Percentiles rank a stretch among this genome's conserved stretches.
These are phyloP conservation scores for Diaporthe sp. DNA, from an alignment of 2,329 filamentous ascomycete genomes.

Conservation along the genomic window DNA sequence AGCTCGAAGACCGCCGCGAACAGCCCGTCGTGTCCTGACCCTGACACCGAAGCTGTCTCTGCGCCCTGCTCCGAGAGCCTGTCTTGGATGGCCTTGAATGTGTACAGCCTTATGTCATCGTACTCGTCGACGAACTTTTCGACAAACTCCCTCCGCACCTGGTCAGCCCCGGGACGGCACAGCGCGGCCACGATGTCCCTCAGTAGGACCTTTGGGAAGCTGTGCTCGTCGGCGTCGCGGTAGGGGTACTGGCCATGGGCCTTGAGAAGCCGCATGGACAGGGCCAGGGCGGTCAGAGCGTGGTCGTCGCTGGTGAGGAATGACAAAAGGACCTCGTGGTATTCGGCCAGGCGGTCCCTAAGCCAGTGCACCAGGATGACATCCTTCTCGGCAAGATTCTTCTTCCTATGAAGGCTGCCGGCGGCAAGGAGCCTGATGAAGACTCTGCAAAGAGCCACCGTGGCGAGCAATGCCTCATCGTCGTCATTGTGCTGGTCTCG, in stretches of 20 bases:
- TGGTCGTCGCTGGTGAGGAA: conserved; percentile 72
- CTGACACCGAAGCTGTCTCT: conserved; percentile 31
- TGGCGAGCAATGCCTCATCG: conserved; percentile 74
- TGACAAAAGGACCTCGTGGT: conserved; percentile 71
- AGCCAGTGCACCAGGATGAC: conserved; percentile 82
- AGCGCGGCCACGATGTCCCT: conserved; percentile 73
- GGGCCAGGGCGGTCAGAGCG: conserved; percentile 79
- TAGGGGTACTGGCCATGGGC: conserved; percentile 76
- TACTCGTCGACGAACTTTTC: conserved; percentile 83
- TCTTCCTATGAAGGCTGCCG: conserved; percentile 76
- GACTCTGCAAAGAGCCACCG: conserved; percentile 86
- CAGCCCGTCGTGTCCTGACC: neutral
- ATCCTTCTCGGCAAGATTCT: conserved; percentile 78
- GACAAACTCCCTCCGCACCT: conserved; percentile 78
- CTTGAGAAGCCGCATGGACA: conserved; percentile 88
- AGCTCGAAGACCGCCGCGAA: conserved; percentile 73
- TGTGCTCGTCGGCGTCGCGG: conserved; percentile 69
- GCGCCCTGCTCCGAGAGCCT: conserved; percentile 43
- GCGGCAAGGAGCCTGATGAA: conserved; percentile 85
- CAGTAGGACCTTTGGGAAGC: conserved; percentile 78
- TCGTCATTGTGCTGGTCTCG: conserved; percentile 61
- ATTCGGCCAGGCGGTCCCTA: conserved; percentile 79
- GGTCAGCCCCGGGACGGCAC: conserved; percentile 68
- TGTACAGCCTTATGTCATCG: conserved; percentile 88
- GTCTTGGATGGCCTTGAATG: conserved; percentile 74